These are phyloP conservation scores for Bombardia bombarda DNA, from an alignment of 495 filamentous ascomycete genomes.

Conservation along the genomic window DNA sequence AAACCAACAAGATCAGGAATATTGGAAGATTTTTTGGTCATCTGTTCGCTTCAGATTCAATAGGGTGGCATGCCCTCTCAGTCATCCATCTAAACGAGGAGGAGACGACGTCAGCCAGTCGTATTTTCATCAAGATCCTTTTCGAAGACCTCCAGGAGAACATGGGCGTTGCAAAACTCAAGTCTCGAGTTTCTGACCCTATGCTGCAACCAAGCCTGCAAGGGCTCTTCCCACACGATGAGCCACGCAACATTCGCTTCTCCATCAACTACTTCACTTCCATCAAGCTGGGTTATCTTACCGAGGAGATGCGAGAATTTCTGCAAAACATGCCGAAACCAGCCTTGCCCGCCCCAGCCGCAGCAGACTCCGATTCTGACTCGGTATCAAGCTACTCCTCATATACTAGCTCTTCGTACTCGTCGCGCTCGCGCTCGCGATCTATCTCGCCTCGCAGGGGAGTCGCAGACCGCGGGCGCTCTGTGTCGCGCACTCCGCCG, in stretches of 20 bases:
- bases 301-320: conserved; percentile 88
- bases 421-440: conserved; percentile 36
- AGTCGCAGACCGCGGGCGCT: conserved; percentile 16
- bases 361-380: conserved; percentile 48
- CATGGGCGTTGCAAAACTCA: conserved; percentile 72
- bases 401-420: conserved; percentile 49
- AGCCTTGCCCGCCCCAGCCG: conserved; percentile 56
- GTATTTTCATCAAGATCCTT: conserved; percentile 97
- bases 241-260: conserved; percentile 84
- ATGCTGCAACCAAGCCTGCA: conserved; percentile 68
- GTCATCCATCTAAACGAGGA: conserved; percentile 88
- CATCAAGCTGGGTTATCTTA: conserved; percentile 89
- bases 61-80: conserved; percentile 85
- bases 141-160: conserved; percentile 89
- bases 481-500: conserved; percentile 32
- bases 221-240: conserved; percentile 85
- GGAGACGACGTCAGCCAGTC: conserved; percentile 87
- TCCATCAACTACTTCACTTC: conserved; percentile 99
- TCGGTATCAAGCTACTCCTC: conserved; percentile 61
- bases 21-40: conserved; percentile 94
- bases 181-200: conserved; percentile 67
- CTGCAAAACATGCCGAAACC: conserved; percentile 81
- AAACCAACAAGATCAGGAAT: conserved; percentile 88
- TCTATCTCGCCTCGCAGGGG: conserved; percentile 29
- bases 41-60: conserved; percentile 74